Percentiles rank a stretch among this genome's conserved stretches.
These are phyloP conservation scores for Lophiostoma macrostomum DNA, from an alignment of 495 filamentous ascomycete species.

Conservation along the genomic window DNA sequence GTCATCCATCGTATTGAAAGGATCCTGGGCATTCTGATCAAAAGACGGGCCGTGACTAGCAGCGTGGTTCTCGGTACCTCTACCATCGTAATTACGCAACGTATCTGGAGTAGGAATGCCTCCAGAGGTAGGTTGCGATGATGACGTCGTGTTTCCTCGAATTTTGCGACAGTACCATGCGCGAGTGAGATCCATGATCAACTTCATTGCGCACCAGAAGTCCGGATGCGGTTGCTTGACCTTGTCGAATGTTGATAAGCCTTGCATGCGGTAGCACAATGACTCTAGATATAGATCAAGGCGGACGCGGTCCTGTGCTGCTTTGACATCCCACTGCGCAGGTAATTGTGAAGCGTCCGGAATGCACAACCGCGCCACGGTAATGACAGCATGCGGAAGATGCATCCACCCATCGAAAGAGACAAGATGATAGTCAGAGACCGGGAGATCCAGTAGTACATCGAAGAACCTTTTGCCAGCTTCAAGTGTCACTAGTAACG, in stretches of 20 bases:
- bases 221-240: conserved; percentile 17
- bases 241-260: conserved; percentile 9
- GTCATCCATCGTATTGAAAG: too few species aligned
- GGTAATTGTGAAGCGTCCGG: conserved; percentile 6
- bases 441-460: conserved; percentile 11
- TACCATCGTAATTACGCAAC: background rate
- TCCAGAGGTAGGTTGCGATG: background rate
- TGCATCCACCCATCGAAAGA: conserved; percentile 25
- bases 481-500: conserved; percentile 14
- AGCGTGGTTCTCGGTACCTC: background rate
- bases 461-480: conserved; percentile 24
- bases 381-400: conserved; percentile 19
- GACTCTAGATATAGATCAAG: conserved; percentile 28
- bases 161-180: conserved; percentile 24
- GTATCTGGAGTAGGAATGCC: conserved; percentile 14
- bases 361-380: conserved; percentile 14
- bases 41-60: background rate
- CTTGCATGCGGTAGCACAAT: conserved; percentile 29
- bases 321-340: conserved; percentile 26
- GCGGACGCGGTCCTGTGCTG: conserved; percentile 24
- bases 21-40: background rate
- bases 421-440: conserved; percentile 22
- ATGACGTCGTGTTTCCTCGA: background rate
- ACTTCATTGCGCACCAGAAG: conserved; percentile 22
- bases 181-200: conserved; percentile 29